Base-by-base conservation (phyloP, 1,284 basidiomycete genomes). In the Abortiporus biennis region DNA sequence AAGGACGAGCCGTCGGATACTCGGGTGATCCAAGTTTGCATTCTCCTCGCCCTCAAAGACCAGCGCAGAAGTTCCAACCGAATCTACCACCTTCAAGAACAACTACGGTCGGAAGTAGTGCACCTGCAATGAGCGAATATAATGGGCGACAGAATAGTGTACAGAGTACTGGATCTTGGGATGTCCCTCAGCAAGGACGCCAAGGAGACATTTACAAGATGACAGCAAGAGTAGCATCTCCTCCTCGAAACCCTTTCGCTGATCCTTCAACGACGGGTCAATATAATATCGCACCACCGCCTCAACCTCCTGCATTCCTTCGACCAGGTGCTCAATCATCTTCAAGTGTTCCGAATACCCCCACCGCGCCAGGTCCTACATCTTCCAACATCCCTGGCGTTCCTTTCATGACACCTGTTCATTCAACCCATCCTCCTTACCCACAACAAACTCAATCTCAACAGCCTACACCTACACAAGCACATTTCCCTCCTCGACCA, bases 31-130 rank as follows among this genome's bases (percentile, higher is more conserved):
- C 67, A n/a, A 52, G 40, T 9, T 45, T 53, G 23, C 40, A 52
- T 35, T 62, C 64, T 21, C 70, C 70, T 20, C 63, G 67, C 44
- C 69, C 69, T 15, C 59, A 60, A 41, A 59, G 63, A 19, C 35
- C 35, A 8, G 15, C 35, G n/a, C n/a, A n/a, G 8, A 17, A 19
- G 8, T 8, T 36, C 12, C 9, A 16, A 6, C 9, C 35, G 12
- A 19, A 8, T 19, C 35, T n/a, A 21, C 35, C 35, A 13, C 19
- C 13, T 5, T 36, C 35, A 19, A 36, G 35, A 22, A 36, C 9
- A 11, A 8, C 33, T 11, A 17, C 9, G 9, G 9, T 17, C 16
- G n/a, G 27, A 9, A 9, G n/a, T 9, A 11, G 9, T 11, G 33
- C 12, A 34, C 11, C 35, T 5, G 8, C 6, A 8, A 36, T 36